Evolutionary conservation across 1,284 basidiomycete species (phyloP), one percentile per base, ranked within the genome.

Genomic region (Trichosporon sp.): DNA sequence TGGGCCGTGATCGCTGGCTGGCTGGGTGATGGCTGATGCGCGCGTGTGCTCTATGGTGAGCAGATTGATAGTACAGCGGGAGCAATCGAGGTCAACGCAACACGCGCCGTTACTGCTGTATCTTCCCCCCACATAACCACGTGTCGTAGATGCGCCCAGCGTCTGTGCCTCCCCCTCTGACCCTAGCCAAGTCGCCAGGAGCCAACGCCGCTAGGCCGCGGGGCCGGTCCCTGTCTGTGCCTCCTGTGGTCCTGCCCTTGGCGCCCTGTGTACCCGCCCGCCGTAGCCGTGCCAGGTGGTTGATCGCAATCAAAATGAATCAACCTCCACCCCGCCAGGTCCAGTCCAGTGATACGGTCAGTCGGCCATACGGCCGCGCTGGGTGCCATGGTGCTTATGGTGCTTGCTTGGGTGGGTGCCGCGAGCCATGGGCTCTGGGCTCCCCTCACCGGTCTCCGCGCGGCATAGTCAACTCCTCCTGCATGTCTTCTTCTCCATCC

Each of bases 251-350:
- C n/a, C 36, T 14, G 9, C 36, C 40, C 40, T 44, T 44, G 40
- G 40, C 40, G 40, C 46, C 46, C 25, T 52, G 25, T 29, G 29
- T 25, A 25, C 49, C 49, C n/a, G n/a, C n/a, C n/a, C n/a, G n/a
- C n/a, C n/a, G n/a, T n/a, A n/a, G n/a, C n/a, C n/a, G n/a, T n/a
- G n/a, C n/a, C n/a, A n/a, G n/a, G n/a, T 31, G 49, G 19, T 29
- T 54, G 49, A 54, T 54, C 49, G 49, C 49, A 54, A 54, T 54
- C 49, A 54, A n/a, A 27, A 54, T 29, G 49, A n/a, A n/a, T n/a
- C n/a, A n/a, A 54, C 49, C 49, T 54, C 49, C 49, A 54, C 49
- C 27, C 16, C 49, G 4, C 27, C 27, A 31, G 27, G 25, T 25
- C 49, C 8, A 29, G 49, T 54, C 49, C 49, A 29, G 13, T 54